Evolutionary conservation across 495 filamentous ascomycete species (phyloP).

Genomic region (Symbiotaphrina buchneri): DNA sequence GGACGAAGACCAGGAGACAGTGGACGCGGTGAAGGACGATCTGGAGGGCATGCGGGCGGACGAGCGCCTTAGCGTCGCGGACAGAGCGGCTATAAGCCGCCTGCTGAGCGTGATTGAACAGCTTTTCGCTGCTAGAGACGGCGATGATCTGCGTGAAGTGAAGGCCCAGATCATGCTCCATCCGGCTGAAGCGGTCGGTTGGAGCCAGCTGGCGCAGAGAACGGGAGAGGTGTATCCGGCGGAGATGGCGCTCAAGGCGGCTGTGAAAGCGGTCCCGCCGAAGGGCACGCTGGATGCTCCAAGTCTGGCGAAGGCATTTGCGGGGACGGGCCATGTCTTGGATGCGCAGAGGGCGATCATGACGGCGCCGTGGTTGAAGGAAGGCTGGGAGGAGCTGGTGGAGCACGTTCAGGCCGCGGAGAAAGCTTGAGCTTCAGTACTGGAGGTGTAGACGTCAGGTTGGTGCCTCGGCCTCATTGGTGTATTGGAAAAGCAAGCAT

Average conservation of each 20-base stretch:
- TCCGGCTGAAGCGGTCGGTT: conserved; percentile 52
- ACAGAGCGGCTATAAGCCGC: conserved; percentile 18
- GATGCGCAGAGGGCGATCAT: conserved; percentile 62
- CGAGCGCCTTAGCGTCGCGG: too few relatives aligned
- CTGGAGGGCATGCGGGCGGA: conserved; percentile 45
- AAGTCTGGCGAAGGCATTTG: conserved; percentile 53
- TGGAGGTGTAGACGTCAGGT: too few relatives aligned
- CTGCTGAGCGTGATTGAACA: conserved; percentile 30
- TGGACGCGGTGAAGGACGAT: conserved; percentile 63
- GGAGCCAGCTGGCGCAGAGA: conserved; percentile 43
- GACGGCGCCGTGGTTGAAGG: conserved; percentile 53
- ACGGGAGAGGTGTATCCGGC: conserved; percentile 34
- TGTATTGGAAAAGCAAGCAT: too few relatives aligned
- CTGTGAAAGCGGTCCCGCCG: conserved; percentile 48
- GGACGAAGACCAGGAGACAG: conserved; percentile 51
- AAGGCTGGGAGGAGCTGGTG: conserved; percentile 35
- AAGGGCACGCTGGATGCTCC: conserved; percentile 38
- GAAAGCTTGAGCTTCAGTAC: too few relatives aligned
- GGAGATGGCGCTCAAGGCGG: conserved; percentile 62
- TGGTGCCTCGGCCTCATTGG: too few relatives aligned
- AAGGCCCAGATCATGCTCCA: conserved; percentile 53
- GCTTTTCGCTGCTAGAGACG: conserved; percentile 32
- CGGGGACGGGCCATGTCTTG: conserved; percentile 41
- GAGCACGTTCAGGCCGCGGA: too few relatives aligned
- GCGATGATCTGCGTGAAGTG: conserved; percentile 26